Evolutionary conservation across 2,329 filamentous ascomycete species (phyloP), one percentile per base, ranked within the genome.

Genomic region (Juglanconis oblonga): DNA sequence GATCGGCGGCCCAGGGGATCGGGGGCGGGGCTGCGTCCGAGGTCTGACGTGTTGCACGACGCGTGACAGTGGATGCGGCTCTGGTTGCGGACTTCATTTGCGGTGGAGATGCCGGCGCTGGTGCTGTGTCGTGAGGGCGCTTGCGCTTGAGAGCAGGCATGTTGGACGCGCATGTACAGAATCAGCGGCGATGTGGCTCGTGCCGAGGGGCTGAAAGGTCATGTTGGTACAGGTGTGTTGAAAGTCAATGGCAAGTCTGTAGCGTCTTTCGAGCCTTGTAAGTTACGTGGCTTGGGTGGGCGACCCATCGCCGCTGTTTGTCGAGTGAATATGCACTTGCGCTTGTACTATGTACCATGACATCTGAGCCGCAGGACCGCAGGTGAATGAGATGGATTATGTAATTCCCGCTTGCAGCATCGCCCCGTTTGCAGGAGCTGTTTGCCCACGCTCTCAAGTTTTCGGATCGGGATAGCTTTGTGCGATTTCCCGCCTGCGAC

Each of bases 21-120:
- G 73, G 72, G 62, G 72, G 65, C 49, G 69, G 70, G 44, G 45
- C 24, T 29, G 44, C 40, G 29, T 42, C 45, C 55, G 73, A 72
- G 9, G 70, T 66, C 53, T 70, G 71, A 58, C 72, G 73, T 66
- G 72, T 75, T 55, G 68, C 67, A 64, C 72, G 70, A 58, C 70
- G 71, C 61, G 71, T 65, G 45, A 58, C 59, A 13, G 45, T 58
- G 47, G 58, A 36, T 49, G 42, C 29, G 11, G 40, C 8, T 52
- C 5, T 17, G 42, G 53, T 35, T 10, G 29, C 17, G 45, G 17
- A 10, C 35, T n/a, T 57, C 35, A 10, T 4, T 53, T 40, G 33
- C 7, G 50, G 42, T 49, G 54, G 50, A 17, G 58, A 53, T 51
- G 24, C 38, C 45, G 35, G 11, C n/a, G 7, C 42, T 17, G 36